Conservation (phyloP, 305 asterid species). For the Solanum hybrid region DNA sequence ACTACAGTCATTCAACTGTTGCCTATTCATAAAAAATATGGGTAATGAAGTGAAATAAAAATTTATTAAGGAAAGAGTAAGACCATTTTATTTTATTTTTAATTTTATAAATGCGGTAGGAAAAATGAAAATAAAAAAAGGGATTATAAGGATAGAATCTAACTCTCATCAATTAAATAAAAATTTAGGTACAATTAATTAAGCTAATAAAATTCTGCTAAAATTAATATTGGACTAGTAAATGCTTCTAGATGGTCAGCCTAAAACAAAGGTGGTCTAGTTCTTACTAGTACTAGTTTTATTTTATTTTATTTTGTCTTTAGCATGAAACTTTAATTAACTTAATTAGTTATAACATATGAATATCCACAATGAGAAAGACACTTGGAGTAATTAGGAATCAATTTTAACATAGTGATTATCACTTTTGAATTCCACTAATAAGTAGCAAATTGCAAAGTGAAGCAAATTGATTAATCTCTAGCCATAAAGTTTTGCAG, state of each 20-base stretch:
- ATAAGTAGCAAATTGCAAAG: not conserved
- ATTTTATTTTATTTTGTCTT: not conserved
- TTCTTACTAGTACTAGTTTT: not conserved
- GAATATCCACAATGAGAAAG: not conserved
- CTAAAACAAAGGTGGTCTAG: not conserved
- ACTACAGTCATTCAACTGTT: not conserved
- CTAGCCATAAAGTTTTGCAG: not conserved
- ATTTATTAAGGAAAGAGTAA: not conserved
- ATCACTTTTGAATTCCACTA: conserved; percentile 1
- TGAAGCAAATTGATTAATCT: not conserved
- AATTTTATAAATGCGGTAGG: not conserved
- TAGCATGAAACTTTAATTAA: not conserved
- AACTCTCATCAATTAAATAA: not conserved
- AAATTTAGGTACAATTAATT: not conserved
- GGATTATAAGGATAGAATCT: not conserved
- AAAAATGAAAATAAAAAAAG: too few species aligned
- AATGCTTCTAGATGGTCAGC: not conserved
- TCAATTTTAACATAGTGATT: not conserved
- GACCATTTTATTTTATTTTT: too few species aligned
- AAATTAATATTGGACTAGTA: not conserved
- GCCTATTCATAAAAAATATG: not conserved
- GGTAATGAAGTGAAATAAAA: not conserved
- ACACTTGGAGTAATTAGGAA: not conserved
- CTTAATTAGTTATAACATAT: not conserved
- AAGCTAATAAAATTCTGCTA: not conserved